Percentiles rank a stretch among this genome's conserved stretches.
phyloP scores from a whole-genome alignment of 495 filamentous ascomycete species.

The Talaromyces wortmannii region DNA sequence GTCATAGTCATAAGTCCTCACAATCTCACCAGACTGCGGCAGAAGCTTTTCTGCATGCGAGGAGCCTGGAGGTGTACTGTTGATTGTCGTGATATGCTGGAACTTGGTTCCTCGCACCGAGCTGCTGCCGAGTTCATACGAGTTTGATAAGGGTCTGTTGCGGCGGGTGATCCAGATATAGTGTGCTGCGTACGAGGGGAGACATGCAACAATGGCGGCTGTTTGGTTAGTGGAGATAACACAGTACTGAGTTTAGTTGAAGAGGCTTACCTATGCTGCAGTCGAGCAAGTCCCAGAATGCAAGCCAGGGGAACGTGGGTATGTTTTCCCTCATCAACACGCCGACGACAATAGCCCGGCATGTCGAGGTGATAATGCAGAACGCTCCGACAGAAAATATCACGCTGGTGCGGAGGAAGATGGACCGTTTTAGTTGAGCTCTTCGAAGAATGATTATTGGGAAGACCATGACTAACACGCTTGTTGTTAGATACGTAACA shows the following conservation, averaged over 20 bases:
- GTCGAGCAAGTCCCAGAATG: slow-evolving; percentile 20
- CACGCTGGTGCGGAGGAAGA: slow-evolving; percentile 21
- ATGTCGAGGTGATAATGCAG: slow-evolving; percentile 42
- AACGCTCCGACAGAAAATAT: slow-evolving; percentile 44
- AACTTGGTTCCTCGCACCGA: not conserved
- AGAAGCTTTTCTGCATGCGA: not conserved
- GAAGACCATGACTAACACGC: not conserved
- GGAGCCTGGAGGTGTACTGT: not conserved
- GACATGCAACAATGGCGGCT: slow-evolving; percentile 4
- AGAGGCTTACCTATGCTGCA: slow-evolving; percentile 12
- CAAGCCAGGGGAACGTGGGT: slow-evolving; percentile 14
- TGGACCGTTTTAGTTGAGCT: not conserved
- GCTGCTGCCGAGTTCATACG: not conserved
- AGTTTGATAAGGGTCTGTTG: not conserved
- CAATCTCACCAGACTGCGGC: not conserved
- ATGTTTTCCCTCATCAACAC: slow-evolving; percentile 5
- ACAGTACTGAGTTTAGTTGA: not conserved
- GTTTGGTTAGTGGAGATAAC: not conserved
- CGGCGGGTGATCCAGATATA: not conserved
- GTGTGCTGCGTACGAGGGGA: slow-evolving; percentile 1
- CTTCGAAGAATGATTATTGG: not conserved
- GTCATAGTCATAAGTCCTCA: not conserved
- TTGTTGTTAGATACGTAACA: not conserved
- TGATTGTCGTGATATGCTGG: not conserved
- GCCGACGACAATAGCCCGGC: slow-evolving; percentile 34